phyloP scores from a whole-genome alignment of 169 alveolate genomes.

The Sarcocystis neurona region DNA sequence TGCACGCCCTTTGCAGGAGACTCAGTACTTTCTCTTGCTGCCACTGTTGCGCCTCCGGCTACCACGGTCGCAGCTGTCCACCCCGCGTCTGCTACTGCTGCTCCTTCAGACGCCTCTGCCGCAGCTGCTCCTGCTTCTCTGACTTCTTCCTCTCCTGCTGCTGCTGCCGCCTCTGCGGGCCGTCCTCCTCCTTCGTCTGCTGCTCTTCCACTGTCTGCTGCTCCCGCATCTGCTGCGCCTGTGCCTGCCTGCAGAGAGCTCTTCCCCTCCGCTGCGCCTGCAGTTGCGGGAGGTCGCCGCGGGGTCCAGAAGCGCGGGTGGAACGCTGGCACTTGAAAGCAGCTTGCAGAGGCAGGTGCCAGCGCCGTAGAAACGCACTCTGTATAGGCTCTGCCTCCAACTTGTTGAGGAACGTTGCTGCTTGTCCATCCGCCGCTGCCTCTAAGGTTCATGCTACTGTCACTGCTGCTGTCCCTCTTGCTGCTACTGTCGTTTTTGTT shows the following conservation, averaged over 20 bases:
- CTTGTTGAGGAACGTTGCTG: no score
- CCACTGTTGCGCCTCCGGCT: neutral
- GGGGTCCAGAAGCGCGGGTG: slow-evolving; percentile 17
- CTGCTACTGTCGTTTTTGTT: neutral
- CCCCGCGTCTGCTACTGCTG: neutral
- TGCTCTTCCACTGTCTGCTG: no score
- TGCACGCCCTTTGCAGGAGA: no score
- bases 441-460: no score
- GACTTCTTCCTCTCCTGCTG: neutral
- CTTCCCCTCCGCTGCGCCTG: no score
- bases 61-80: no score
- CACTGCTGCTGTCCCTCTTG: slow-evolving; percentile 11
- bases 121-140: slow-evolving; percentile 6
- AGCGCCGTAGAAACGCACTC: neutral
- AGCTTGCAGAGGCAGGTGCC: neutral
- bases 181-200: no score
- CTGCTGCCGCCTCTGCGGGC: neutral
- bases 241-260: no score
- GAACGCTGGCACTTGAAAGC: neutral
- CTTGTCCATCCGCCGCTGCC: neutral
- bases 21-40: neutral
- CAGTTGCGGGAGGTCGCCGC: neutral
- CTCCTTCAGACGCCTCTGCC: neutral
- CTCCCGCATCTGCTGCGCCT: no score
- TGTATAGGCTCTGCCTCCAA: neutral